Percentiles rank a stretch among this genome's conserved stretches.
phyloP scores from a whole-genome alignment of 192 early-diverging fungal species.

The Mortierella alpina region DNA sequence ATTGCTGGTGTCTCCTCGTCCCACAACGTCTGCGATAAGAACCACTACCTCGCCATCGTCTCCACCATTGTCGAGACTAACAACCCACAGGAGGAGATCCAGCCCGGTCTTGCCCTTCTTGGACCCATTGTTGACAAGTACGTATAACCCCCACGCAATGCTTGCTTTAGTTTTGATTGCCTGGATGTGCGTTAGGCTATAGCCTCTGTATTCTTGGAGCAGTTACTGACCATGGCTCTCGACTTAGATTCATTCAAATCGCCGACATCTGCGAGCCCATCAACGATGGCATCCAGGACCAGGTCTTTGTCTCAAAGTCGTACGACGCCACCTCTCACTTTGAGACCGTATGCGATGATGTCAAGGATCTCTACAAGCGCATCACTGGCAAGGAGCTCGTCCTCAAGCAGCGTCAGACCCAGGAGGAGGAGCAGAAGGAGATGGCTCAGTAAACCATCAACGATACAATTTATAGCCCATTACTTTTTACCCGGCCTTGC shows the following conservation, averaged over 20 bases:
- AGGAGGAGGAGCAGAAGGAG: constrained; percentile 65
- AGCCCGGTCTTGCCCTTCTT: constrained; percentile 87
- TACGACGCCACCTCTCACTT: constrained; percentile 99
- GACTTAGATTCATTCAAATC: constrained; percentile 78
- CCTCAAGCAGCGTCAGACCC: constrained; percentile 75
- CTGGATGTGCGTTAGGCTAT: no score
- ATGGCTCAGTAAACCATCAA: constrained; percentile 29
- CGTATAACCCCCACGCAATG: background rate
- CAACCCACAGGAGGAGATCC: constrained; percentile 91
- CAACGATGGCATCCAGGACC: constrained; percentile 83
- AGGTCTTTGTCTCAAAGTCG: constrained; percentile 92
- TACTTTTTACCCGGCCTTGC: no score
- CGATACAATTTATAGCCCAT: background rate
- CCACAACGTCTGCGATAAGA: constrained; percentile 93
- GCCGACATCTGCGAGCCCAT: constrained; percentile 89
- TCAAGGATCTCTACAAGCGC: constrained; percentile 91
- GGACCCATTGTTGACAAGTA: constrained; percentile 91
- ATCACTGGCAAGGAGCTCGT: constrained; percentile 80
- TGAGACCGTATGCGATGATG: constrained; percentile 97
- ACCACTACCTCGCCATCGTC: constrained; percentile 94
- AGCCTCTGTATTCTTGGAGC: background rate
- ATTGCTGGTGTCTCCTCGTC: constrained; percentile 88
- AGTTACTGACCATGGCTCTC: background rate
- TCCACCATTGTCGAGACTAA: constrained; percentile 95
- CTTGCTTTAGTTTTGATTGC: background rate